A percentile compares a stretch with the other conserved stretches of the same genome.
Conservation (phyloP, 805 yeast genomes). For the Ogataea populi-albae region DNA sequence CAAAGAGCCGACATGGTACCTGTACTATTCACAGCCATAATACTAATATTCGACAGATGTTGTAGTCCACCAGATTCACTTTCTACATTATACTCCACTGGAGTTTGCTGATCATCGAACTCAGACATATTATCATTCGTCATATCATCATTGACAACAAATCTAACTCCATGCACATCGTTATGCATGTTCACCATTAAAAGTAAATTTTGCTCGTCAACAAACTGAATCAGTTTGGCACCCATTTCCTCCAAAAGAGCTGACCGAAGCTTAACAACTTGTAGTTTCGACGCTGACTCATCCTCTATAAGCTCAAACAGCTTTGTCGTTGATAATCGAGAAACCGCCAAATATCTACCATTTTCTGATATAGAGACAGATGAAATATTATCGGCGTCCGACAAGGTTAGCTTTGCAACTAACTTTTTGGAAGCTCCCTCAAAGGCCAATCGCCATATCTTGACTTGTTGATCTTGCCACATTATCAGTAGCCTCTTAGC, state of each 20-base stretch:
- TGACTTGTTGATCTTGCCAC: constrained; percentile 82
- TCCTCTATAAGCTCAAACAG: constrained; percentile 57
- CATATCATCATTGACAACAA: constrained; percentile 39
- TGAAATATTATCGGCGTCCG: constrained; percentile 79
- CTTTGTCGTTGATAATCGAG: constrained; percentile 65
- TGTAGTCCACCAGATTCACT: constrained; percentile 6
- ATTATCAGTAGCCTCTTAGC: constrained; percentile 53
- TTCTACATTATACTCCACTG: constrained; percentile 32
- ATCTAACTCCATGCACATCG: constrained; percentile 39
- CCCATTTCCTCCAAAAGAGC: constrained; percentile 43
- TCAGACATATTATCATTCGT: constrained; percentile 32
- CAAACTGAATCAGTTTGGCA: constrained; percentile 52
- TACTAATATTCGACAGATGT: constrained; percentile 50
- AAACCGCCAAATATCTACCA: constrained; percentile 66
- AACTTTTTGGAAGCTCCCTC: constrained; percentile 45
- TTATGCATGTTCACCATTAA: constrained; percentile 59
- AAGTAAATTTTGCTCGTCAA: constrained; percentile 38
- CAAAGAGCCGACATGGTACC: constrained; percentile 52
- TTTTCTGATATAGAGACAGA: constrained; percentile 62
- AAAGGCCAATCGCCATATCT: constrained; percentile 63
- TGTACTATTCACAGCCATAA: constrained; percentile 46
- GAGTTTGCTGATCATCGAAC: constrained; percentile 40
- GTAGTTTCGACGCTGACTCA: constrained; percentile 29
- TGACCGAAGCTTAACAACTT: constrained; percentile 54
- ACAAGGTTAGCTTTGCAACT: constrained; percentile 60